Evolutionary conservation across 768 basidiomycete genomes (phyloP).

Genomic region (Lactarius akahatsu): DNA sequence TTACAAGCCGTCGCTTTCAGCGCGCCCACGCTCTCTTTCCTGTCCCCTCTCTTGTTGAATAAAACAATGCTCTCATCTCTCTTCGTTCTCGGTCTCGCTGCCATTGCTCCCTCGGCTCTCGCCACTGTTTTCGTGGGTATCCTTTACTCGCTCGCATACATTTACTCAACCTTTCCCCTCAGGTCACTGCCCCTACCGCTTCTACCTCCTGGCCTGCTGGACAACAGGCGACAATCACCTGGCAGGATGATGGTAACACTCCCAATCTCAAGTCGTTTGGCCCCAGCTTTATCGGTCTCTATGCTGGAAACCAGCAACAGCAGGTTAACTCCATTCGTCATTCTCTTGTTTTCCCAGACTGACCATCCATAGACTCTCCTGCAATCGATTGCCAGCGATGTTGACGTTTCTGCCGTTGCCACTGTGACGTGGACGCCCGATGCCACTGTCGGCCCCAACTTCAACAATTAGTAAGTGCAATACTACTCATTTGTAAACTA

Average conservation of each 20-base stretch:
- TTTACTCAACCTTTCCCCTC: background rate
- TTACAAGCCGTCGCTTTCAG: slow-evolving; percentile 8
- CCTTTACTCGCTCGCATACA: background rate
- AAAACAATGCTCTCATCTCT: slow-evolving; percentile 27
- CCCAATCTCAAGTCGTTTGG: slow-evolving; percentile 58
- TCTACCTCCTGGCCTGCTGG: slow-evolving; percentile 51
- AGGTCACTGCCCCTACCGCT: slow-evolving; percentile 56
- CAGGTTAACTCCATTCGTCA: slow-evolving; percentile 46
- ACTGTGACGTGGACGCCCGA: slow-evolving; percentile 54
- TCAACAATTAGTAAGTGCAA: slow-evolving; percentile 50
- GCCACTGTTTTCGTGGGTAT: slow-evolving; percentile 26
- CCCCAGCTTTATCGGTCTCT: slow-evolving; percentile 53
- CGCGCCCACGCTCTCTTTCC: slow-evolving; percentile 24
- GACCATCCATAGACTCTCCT: slow-evolving; percentile 48
- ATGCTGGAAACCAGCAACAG: slow-evolving; percentile 55
- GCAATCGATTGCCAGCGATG: slow-evolving; percentile 47
- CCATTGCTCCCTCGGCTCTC: slow-evolving; percentile 17
- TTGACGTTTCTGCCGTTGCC: slow-evolving; percentile 52
- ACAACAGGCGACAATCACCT: slow-evolving; percentile 48
- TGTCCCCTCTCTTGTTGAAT: slow-evolving; percentile 20
- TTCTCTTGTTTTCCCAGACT: slow-evolving; percentile 24
- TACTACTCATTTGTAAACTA: background rate
- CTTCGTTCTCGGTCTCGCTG: slow-evolving; percentile 20
- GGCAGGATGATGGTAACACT: slow-evolving; percentile 53
- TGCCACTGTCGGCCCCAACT: slow-evolving; percentile 53